Base-by-base conservation (phyloP, 768 basidiomycete species). In the Trametes cinnabarina region DNA sequence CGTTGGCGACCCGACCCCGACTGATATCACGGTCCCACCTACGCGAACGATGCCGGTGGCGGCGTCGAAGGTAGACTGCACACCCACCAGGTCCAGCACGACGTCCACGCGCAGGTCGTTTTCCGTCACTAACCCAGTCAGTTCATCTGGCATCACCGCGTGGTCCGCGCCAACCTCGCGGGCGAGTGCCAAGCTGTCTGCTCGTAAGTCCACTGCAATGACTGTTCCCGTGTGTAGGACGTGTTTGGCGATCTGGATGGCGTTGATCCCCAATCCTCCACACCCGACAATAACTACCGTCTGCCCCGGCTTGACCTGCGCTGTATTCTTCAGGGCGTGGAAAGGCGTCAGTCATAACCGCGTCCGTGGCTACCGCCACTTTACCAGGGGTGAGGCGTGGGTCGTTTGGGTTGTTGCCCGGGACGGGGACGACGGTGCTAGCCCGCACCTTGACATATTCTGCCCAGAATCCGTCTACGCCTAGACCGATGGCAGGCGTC, bases 271-370 rank as follows among this genome's bases (percentile, higher is more conserved):
- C 65, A 69, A 47, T 50, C 68, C 47, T 50, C 70, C 51, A 65
- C 70, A 30, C 62, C 62, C 51, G 71, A 76, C 35, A 73, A 75
- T 35, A 72, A 77, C 30, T 77, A 80, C 44, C 9, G 56, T 62
- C 25, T 62, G 56, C 10, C 55, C 55, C 6, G 56, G 37, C 35
- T 42, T 34, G 32, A 62, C 35, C 7, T 28, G 37, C 37, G 56
- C 61, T 14, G 46, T 40, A 46, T 35, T 39, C 32, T 15, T 44
- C 35, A 56, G 19, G 11, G 61, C 55, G 14, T 58, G 61, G 26
- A 40, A 62, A 15, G 61, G 61, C 19, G 61, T 62, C 40, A 58
- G n/a, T n/a, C 40, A 58, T 41, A 30, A 62, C 57, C 17, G 61
- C 61, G 47, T 62, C 61, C 40, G 61, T 62, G n/a, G 56, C 44